Evolutionary conservation across 805 yeast species (phyloP), one percentile per base, ranked within the genome.

Genomic region (Candida multigemmis): DNA sequence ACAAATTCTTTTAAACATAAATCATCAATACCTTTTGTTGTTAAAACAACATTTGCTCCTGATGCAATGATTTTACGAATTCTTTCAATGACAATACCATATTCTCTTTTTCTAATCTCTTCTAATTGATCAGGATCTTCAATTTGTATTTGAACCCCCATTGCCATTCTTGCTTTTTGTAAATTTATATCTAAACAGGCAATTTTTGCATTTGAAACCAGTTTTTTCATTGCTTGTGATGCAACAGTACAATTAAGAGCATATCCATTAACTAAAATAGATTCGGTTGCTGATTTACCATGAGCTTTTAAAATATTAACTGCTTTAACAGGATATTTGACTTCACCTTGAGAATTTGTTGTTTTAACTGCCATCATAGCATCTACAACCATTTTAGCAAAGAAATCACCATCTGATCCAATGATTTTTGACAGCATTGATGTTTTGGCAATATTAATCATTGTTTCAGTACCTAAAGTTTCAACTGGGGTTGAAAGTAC

Each of bases 121-220:
- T 91, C 99, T 42, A 91, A 71, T 58, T 85, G 95, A 43, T 91
- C 96, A 22, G 99, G 98, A 53, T 91, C 96, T 44, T 84, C 94
- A 48, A 91, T 85, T 50, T 87, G 87, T 55, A 91, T 83, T 55
- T 86, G 94, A 28, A 91, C 97, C 30, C 99, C 99, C 76, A 91
- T 76, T 22, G 96, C 96, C 96, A 91, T 85, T 50, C 87, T 75
- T 2, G 95, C 91, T 54, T 87, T 89, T 53, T 93, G 98, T 48
- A 91, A 65, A 57, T 93, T 89, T 55, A 91, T 72, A 58, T 86
- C 96, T 46, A 86, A 66, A 40, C 85, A 75, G 3, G 96, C 96
- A 41, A 86, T 82, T 42, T 76, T 77, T 25, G 95, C 93, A 38
- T 69, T 64, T 8, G 58, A 54, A 24, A 86, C 62, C 27, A 68